Evolutionary conservation across 352 stramenopile species (phyloP), one percentile per base, ranked within the genome.

Genomic region (Globisporangium abappressorium): DNA sequence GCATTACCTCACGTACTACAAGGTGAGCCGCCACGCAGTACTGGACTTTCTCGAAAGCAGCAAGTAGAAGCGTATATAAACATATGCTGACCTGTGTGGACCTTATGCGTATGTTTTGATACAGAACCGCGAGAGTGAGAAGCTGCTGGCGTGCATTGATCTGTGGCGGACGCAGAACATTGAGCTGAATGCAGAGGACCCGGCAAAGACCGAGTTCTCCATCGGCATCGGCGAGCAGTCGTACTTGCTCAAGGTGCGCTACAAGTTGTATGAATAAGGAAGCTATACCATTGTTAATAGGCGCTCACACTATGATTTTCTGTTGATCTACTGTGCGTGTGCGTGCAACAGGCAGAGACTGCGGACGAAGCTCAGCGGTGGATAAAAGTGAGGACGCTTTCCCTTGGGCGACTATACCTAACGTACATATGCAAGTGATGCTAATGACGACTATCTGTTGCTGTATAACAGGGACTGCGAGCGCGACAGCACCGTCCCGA

Each of bases 1-100:
- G 57, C 93, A 98, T 80, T 98, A 98, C 77, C 81, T 99, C 30
- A 98, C 97, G 12, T 99, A 99, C 81, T 99, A 99, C 83, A 99
- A 99, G 90, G 90, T 97, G 49, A 51, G 64, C 22, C 38, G 4
- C 9, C 1, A n/a, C 43, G 26, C 34, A 57, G 46, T 22, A 8
- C 33, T 64, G 22, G 43, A 6, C 18, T 66, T 49, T 34, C 47
- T 33, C 33, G n/a, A 41, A 49, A 22, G 22, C n/a, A 36, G 15
- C 20, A 33, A 18, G 15, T 65, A 24, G 26, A 47, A 66, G 28
- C n/a, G 5, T 54, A 15, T 70, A 22, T 26, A 11, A 5, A 46
- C 12, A 26, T n/a, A 34, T 65, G 15, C 26, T 64, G 12, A 33
- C 4, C 22, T 34, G 24, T 55, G 54, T 24, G 3, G 38, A 0